Evolutionary conservation across 768 basidiomycete species (phyloP).

Genomic region (Termitomyces bulborhizus): DNA sequence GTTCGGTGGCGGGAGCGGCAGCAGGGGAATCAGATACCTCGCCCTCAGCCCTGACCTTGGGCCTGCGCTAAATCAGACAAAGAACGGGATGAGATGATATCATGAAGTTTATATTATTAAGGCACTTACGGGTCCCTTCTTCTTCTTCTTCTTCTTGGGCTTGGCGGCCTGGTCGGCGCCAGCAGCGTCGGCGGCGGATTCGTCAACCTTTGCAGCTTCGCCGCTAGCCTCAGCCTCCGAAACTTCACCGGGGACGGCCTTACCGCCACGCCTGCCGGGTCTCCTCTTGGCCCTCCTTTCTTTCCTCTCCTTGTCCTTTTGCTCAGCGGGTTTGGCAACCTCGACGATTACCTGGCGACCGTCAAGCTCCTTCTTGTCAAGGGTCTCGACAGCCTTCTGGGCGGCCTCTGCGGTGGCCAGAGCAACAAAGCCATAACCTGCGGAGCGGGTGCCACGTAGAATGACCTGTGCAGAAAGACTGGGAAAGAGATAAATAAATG

Average conservation of each 20-base stretch:
- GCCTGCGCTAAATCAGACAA: slow-evolving; percentile 43
- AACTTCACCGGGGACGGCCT: slow-evolving; percentile 84
- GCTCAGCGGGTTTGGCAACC: slow-evolving; percentile 86
- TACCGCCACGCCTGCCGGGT: slow-evolving; percentile 80
- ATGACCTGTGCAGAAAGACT: slow-evolving; percentile 86
- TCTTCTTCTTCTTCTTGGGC: slow-evolving; percentile 85
- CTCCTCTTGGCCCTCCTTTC: slow-evolving; percentile 76
- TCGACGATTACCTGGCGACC: slow-evolving; percentile 87
- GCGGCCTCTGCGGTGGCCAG: slow-evolving; percentile 77
- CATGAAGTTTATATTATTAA: slow-evolving; percentile 8
- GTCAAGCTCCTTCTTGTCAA: slow-evolving; percentile 86
- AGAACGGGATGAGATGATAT: slow-evolving; percentile 15
- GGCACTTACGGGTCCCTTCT: slow-evolving; percentile 54
- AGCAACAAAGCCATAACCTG: slow-evolving; percentile 92
- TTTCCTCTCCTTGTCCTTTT: slow-evolving; percentile 80
- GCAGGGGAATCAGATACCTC: slow-evolving; percentile 33
- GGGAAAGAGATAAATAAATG: slow-evolving; percentile 19
- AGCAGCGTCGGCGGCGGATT: slow-evolving; percentile 39
- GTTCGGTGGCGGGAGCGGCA: slow-evolving; percentile 19
- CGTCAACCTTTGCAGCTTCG: slow-evolving; percentile 57
- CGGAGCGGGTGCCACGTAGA: slow-evolving; percentile 76
- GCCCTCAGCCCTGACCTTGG: slow-evolving; percentile 41
- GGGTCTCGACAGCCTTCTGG: slow-evolving; percentile 76
- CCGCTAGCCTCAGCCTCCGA: slow-evolving; percentile 87
- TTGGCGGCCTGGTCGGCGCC: slow-evolving; percentile 67